Evolutionary conservation across 345 rosid species (phyloP).

Genomic region (Sisymbrium altissimum): DNA sequence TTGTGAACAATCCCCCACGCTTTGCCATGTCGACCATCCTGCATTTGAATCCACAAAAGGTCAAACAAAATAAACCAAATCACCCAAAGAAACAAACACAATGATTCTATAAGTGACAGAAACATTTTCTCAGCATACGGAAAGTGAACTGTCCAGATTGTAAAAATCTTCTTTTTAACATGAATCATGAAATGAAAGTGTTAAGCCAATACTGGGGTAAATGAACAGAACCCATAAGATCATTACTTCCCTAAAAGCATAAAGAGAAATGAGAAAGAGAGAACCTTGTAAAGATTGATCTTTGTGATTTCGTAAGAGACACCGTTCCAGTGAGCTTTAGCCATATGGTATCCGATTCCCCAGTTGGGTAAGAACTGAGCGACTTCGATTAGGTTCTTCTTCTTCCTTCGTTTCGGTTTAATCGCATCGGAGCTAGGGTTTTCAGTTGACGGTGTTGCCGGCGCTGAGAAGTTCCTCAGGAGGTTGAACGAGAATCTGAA

Average conservation of each 20-base stretch:
- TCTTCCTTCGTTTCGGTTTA: slow-evolving; percentile 62
- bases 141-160: background rate
- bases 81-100: background rate
- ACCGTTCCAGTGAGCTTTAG: slow-evolving; percentile 89
- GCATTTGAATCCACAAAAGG: slow-evolving; percentile 32
- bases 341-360: slow-evolving; percentile 93
- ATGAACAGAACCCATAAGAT: background rate
- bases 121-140: background rate
- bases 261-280: background rate
- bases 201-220: background rate
- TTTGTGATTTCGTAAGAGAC: slow-evolving; percentile 90
- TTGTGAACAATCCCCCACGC: slow-evolving; percentile 95
- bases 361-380: slow-evolving; percentile 90
- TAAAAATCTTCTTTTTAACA: background rate
- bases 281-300: slow-evolving; percentile 91
- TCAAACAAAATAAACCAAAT: slow-evolving; percentile 14
- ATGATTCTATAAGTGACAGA: background rate
- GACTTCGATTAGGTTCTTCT: slow-evolving; percentile 93
- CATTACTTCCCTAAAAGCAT: background rate
- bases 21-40: slow-evolving; percentile 94
- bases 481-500: slow-evolving; percentile 46
- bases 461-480: slow-evolving; percentile 44
- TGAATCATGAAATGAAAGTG: no score
- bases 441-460: slow-evolving; percentile 21
- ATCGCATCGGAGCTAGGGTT: slow-evolving; percentile 38